Evolutionary conservation across 2,329 filamentous ascomycete species (phyloP), one percentile per base, ranked within the genome.

Genomic region (Niveomyces coronatus): DNA sequence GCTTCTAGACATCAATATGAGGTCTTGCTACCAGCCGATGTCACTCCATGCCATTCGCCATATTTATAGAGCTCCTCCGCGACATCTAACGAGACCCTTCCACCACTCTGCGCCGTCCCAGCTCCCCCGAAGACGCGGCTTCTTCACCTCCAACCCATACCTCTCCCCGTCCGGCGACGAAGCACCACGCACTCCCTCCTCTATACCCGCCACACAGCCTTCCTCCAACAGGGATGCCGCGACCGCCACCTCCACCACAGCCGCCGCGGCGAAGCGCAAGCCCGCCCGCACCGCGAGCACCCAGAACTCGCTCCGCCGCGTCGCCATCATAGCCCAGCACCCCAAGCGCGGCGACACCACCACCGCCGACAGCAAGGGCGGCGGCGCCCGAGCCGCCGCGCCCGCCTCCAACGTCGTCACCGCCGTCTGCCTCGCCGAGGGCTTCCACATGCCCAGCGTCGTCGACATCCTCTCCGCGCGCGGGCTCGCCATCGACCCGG

Each of bases 251-350:
- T 17, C 39, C 17, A 34, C 44, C 15, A 32, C 50, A 9, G 33
- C 51, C 2, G 20, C 51, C 16, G 44, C 58, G 4, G 31, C 48
- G 35, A 71, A 71, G 50, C 62, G 68, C 40, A 71, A 71, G 41
- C 60, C 63, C 6, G 58, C 60, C 3, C 60, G 70, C 28, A 50
- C 62, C 1, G 55, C 63, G 4, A 62, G 63, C 4, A 59, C 75
- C 31, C 83, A 86, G 47, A 82, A 80, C 44, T 91, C 85, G 2
- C 67, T 95, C 22, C 78, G 89, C 39, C 75, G 87, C 42, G 86
- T 94, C 10, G 86, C 88, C 22, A 82, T 86, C 14, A 86, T 91
- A 50, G 87, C 88, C 14, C 86, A 94, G 53, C 68, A 68, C 44
- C 59, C 64, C n/a, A 62, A 64, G 37, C 53, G 54, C 36, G 49